Evolutionary conservation across 2,329 filamentous ascomycete genomes (phyloP).

Genomic region (Fusarium mangiferae): DNA sequence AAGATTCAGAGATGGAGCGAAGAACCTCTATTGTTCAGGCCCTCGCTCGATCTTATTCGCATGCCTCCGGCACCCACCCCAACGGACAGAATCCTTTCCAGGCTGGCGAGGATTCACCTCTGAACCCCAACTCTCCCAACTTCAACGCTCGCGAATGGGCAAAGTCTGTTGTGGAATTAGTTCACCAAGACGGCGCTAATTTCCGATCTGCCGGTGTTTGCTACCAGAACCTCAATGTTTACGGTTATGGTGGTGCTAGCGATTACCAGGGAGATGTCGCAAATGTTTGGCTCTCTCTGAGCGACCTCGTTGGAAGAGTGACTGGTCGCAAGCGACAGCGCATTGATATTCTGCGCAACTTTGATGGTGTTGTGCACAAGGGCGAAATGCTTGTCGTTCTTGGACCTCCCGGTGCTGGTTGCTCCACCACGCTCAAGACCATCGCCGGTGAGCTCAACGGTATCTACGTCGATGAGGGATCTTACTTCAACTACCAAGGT

Average conservation of each 20-base stretch:
- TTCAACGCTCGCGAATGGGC: conserved; percentile 70
- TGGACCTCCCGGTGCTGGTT: conserved; percentile 78
- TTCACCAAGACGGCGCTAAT: conserved; percentile 61
- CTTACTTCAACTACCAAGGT: conserved; percentile 86
- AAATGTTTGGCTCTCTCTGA: conserved; percentile 67
- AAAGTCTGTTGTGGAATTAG: conserved; percentile 65
- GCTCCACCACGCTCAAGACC: conserved; percentile 86
- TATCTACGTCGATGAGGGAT: conserved; percentile 74
- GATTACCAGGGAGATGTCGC: conserved; percentile 77
- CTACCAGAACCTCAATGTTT: conserved; percentile 75
- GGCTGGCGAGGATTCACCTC: conserved; percentile 58
- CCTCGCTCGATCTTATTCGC: conserved; percentile 66
- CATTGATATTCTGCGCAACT: conserved; percentile 74
- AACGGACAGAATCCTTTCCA: conserved; percentile 62
- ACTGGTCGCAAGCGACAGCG: conserved; percentile 63
- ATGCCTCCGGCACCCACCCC: conserved; percentile 52
- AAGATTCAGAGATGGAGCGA: conserved; percentile 58
- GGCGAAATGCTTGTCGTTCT: conserved; percentile 82
- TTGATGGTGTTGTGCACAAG: conserved; percentile 74
- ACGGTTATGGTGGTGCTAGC: conserved; percentile 73
- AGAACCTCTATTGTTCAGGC: conserved; percentile 64
- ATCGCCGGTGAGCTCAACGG: conserved; percentile 86
- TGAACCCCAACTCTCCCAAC: conserved; percentile 63
- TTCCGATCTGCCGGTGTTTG: conserved; percentile 72
- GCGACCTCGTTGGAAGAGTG: conserved; percentile 58